These are phyloP conservation scores for Globisporangium iwayamae DNA, from an alignment of 352 stramenopile species.

Conservation along the genomic window DNA sequence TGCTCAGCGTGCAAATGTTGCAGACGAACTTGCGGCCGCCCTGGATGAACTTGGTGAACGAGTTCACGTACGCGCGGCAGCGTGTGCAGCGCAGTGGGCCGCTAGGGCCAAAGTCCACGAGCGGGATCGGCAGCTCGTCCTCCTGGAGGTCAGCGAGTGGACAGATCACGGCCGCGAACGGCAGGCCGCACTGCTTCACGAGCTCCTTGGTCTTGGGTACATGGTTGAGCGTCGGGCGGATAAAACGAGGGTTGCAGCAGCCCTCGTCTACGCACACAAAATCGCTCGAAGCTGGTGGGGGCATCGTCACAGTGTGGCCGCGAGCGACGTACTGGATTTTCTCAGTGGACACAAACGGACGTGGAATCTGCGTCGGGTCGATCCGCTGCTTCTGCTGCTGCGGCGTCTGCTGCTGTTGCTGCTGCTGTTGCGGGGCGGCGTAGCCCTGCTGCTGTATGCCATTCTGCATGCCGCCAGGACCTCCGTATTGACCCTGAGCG, in stretches of 20 bases:
- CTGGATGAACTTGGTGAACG: constrained; percentile 86
- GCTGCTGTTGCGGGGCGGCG: constrained; percentile 18
- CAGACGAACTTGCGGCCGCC: constrained; percentile 83
- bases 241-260: constrained; percentile 87
- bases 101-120: constrained; percentile 83
- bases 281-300: constrained; percentile 66
- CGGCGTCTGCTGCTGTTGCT: constrained; percentile 30
- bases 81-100: constrained; percentile 82
- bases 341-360: constrained; percentile 63
- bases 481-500: constrained; percentile 6
- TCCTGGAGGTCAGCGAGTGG: constrained; percentile 79
- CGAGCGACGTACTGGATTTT: constrained; percentile 72
- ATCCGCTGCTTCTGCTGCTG: constrained; percentile 75
- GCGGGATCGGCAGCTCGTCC: constrained; percentile 75
- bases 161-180: constrained; percentile 78
- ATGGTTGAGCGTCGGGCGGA: constrained; percentile 84
- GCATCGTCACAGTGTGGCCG: constrained; percentile 82
- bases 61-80: constrained; percentile 86
- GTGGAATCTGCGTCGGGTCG: constrained; percentile 86
- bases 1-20: constrained; percentile 86
- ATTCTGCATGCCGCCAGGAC: constrained; percentile 11
- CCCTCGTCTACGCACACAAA: constrained; percentile 84
- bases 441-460: constrained; percentile 12
- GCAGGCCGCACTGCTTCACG: constrained; percentile 71
- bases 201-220: constrained; percentile 73